Evolutionary conservation across 2,329 filamentous ascomycete species (phyloP), one percentile per base, ranked within the genome.

Genomic region (Mycosphaerelloides madeirae): DNA sequence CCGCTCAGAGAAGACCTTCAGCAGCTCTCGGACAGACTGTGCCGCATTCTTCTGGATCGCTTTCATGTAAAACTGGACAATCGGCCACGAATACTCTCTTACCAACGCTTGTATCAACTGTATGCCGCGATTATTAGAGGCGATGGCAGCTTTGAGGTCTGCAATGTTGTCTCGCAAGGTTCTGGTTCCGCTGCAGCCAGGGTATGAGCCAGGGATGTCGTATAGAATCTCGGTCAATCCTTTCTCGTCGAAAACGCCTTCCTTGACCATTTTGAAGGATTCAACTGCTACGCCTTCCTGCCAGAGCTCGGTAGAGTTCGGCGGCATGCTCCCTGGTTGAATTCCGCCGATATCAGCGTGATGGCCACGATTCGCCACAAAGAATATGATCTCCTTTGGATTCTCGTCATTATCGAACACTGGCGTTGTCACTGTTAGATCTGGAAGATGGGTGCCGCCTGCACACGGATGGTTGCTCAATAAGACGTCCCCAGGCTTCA

Each of bases 191-290:
- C 51, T 57, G 42, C 63, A 66, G 4, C 61, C 61, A 5, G 58
- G 61, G 28, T 61, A 59, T 20, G 81, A 73, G 0, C 83, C 83
- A 0, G 87, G 87, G 47, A 87, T 83, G 9, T 79, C 73, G 41
- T 85, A 78, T 6, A 91, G 72, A 8, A 62, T 47, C 38, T 60
- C 55, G 12, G 50, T 58, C 5, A 68, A 53, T 0, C 51, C 51
- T 2, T 52, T 53, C 43, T 71, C 66, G 33, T 68, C 57, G 38
- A 71, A 70, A 0, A 54, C 32, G 0, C 64, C 67, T 8, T 61
- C 49, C 3, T 52, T 46, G 6, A 49, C 46, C 45, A 54, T 46
- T 32, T 51, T 51, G 41, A 51, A 49, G 2, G 42, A 50, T 18
- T 48, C 62, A 25, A 72, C 66, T 9, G 61, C 65, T 28, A 68